Evolutionary conservation across 2,329 filamentous ascomycete genomes (phyloP).

Genomic region (Fusarium concolor): DNA sequence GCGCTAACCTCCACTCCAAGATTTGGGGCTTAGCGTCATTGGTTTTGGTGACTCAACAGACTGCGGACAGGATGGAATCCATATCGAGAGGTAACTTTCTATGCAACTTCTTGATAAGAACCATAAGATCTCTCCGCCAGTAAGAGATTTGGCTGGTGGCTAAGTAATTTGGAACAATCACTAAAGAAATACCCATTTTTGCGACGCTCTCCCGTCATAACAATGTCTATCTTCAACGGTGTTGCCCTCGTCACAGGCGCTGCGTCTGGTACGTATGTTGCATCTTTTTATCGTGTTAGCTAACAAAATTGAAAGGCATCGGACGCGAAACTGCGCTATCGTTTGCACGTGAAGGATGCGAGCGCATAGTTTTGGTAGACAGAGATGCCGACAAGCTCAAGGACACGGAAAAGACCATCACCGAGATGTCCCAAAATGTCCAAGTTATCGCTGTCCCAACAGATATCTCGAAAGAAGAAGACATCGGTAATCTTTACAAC

Average conservation of each 20-base stretch:
- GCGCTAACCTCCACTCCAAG: background rate
- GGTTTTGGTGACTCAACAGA: too few species aligned
- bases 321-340: conserved; percentile 9
- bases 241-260: conserved; percentile 26
- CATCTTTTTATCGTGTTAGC: accelerated
- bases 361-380: background rate
- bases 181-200: background rate
- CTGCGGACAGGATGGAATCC: background rate
- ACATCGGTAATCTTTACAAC: conserved; percentile 1
- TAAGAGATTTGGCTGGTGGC: too few species aligned
- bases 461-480: conserved; percentile 16
- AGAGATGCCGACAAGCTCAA: conserved; percentile 2
- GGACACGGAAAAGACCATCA: background rate
- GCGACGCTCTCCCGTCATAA: too few species aligned
- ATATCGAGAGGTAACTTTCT: background rate
- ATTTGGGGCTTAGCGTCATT: conserved; percentile 11
- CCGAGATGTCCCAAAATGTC: background rate
- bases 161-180: too few species aligned
- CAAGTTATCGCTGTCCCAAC: conserved; percentile 7
- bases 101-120: background rate
- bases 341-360: conserved; percentile 7
- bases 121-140: background rate
- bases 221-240: conserved; percentile 18
- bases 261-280: conserved; percentile 3
- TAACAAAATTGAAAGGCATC: conserved; percentile 3